Evolutionary conservation across 139 green algal genomes (phyloP).

Genomic region (Mesostigma viride): DNA sequence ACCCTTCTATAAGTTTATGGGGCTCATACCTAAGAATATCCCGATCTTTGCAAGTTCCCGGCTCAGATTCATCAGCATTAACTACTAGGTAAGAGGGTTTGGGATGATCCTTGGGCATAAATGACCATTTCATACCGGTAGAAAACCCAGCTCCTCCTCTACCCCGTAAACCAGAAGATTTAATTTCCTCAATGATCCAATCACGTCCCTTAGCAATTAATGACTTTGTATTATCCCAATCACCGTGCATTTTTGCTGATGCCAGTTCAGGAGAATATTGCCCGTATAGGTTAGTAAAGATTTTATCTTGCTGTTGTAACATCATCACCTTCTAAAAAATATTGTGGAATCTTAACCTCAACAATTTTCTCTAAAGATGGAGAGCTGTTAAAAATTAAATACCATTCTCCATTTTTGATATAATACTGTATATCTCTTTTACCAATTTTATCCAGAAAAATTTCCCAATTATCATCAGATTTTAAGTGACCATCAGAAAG

Average conservation of each 20-base stretch:
- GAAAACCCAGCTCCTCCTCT: neutral
- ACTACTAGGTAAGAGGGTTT: neutral
- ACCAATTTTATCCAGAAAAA: too few relatives aligned
- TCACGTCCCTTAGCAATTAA: neutral
- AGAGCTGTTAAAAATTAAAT: too few relatives aligned
- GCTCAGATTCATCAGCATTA: neutral
- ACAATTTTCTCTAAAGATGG: too few relatives aligned
- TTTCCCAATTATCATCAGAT: too few relatives aligned
- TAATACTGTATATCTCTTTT: too few relatives aligned
- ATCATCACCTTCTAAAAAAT: too few relatives aligned
- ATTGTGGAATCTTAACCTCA: too few relatives aligned
- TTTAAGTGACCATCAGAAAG: too few relatives aligned
- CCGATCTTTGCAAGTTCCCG: neutral
- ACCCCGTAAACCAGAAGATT: neutral
- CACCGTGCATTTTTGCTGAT: neutral
- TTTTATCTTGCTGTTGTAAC: neutral
- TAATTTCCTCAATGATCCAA: slow-evolving; percentile 2
- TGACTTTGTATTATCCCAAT: neutral
- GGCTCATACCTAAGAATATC: neutral
- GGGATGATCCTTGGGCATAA: neutral
- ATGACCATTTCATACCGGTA: neutral
- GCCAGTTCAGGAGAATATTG: neutral
- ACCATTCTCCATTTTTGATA: too few relatives aligned
- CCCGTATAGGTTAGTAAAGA: neutral
- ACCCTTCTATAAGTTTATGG: neutral